phyloP scores from a whole-genome alignment of 495 filamentous ascomycete species.

The Symbiotaphrina buchneri region DNA sequence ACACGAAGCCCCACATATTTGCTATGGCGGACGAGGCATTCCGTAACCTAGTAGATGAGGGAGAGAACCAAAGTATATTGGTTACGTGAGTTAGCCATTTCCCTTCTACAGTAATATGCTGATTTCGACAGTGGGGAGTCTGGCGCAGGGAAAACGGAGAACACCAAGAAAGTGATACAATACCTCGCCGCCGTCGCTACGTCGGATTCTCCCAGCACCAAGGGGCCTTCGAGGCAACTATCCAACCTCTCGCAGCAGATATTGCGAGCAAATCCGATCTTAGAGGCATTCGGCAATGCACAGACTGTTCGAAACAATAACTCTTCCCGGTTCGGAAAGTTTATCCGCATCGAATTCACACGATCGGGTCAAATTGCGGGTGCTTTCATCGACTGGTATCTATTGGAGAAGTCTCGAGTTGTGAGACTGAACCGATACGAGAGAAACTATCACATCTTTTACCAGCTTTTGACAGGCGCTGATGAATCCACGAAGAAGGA shows the following conservation, averaged over 20 bases:
- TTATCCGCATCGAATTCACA: conserved; percentile 93
- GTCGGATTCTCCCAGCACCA: conserved; percentile 43
- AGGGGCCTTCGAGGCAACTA: conserved; percentile 38
- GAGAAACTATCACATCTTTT: conserved; percentile 95
- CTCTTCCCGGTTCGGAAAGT: conserved; percentile 96
- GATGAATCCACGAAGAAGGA: conserved; percentile 46
- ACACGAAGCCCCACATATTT: conserved; percentile 93
- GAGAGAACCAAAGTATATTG: conserved; percentile 89
- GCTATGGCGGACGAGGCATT: conserved; percentile 98
- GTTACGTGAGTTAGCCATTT: conserved; percentile 39
- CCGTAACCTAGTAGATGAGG: conserved; percentile 83
- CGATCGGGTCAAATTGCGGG: conserved; percentile 80
- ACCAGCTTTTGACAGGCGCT: conserved; percentile 78
- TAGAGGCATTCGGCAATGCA: conserved; percentile 96
- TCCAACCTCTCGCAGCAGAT: conserved; percentile 94
- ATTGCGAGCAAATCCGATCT: conserved; percentile 84
- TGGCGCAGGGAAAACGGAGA: conserved; percentile 96
- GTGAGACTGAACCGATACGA: conserved; percentile 71
- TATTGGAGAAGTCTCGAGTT: conserved; percentile 90
- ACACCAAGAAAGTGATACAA: conserved; percentile 99
- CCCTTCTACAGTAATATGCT: neutral
- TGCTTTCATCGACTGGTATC: conserved; percentile 96
- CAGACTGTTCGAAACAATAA: conserved; percentile 98
- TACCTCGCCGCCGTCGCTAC: conserved; percentile 90
- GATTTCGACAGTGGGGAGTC: conserved; percentile 50